Base-by-base conservation (phyloP, 1,284 basidiomycete species). In the Pseudozyma tsukubaensis region DNA sequence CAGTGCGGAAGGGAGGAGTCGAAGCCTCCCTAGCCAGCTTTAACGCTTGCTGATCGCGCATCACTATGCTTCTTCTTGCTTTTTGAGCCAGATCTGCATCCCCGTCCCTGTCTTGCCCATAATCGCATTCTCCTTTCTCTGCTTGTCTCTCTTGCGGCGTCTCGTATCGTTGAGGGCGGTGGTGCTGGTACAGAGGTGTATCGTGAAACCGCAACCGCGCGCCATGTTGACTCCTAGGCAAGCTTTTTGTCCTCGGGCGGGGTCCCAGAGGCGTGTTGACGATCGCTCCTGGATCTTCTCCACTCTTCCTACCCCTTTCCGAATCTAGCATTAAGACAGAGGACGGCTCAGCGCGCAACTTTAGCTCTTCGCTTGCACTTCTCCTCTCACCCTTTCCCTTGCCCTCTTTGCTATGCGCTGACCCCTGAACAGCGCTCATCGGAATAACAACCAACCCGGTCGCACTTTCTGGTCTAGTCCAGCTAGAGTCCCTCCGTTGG, bases 401-500 rank as follows among this genome's bases (percentile, higher is more conserved):
- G 1, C 10, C 34, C 29, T 13, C n/a, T 32, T 49, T 29, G 10
- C 19, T 36, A 29, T 43, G 61, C 16, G 45, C 77, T 91, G 61
- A 37, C 9, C 9, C 19, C 87, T 96, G 94, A 16, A 97, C 90
- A 68, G 94, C 89, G 6, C 91, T 90, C 57, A 97, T 87, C 35
- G 94, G 94, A 71, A 97, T 95, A 36, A 97, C 91, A 83, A 96
- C 94, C 16, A 90, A 92, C 14, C 37, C 43, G n/a, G n/a, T n/a
- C 16, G 90, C 91, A 1, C 19, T 21, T 12, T 87, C 85, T 6
- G 94, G 94, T 32, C 91, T 89, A 59, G 92, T 92, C 94, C 94
- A 97, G 37, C 92, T 91, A 3, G 93, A 94, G 78, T 92, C 91
- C 4, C 90, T 90, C 1, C 92, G 91, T 83, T 92, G 90, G 1